These are phyloP conservation scores for Notholithocarpus densiflorus DNA, from an alignment of 306 rosid species.

Conservation along the genomic window DNA sequence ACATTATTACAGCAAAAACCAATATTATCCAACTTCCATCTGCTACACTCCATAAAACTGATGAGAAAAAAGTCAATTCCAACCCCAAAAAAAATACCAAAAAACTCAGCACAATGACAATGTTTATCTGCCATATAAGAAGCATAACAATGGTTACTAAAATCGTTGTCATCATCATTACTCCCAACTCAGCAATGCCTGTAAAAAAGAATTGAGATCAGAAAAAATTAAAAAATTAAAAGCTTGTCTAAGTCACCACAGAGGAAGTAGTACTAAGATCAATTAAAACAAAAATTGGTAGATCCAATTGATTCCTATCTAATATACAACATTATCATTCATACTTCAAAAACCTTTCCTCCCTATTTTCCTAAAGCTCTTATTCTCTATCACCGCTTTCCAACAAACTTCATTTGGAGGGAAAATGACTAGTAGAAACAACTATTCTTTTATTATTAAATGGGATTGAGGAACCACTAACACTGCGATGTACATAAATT, in stretches of 20 bases:
- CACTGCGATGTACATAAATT: not conserved
- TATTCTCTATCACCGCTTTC: not conserved
- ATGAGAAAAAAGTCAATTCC: conserved; percentile 88
- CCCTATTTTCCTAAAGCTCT: not conserved
- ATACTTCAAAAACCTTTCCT: not conserved
- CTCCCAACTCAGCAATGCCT: conserved; percentile 97
- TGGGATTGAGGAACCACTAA: not conserved
- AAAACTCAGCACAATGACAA: conserved; percentile 62
- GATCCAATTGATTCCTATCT: not conserved
- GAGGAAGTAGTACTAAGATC: not conserved
- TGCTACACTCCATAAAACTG: conserved; percentile 75
- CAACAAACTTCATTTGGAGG: not conserved
- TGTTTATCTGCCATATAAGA: conserved; percentile 94
- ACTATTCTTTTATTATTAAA: not conserved
- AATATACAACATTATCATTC: not conserved
- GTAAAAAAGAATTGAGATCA: conserved; percentile 32
- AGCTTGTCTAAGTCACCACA: not conserved
- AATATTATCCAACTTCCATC: conserved; percentile 98
- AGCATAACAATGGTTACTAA: conserved; percentile 93
- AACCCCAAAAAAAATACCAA: conserved; percentile 72
- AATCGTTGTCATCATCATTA: conserved; percentile 96
- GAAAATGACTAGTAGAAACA: not conserved
- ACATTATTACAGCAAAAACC: conserved; percentile 76
- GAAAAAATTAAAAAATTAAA: conserved; percentile 8
- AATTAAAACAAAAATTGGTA: not conserved